Conservation (phyloP, 2,329 filamentous ascomycete species). For the Trichophaea hybrida region DNA sequence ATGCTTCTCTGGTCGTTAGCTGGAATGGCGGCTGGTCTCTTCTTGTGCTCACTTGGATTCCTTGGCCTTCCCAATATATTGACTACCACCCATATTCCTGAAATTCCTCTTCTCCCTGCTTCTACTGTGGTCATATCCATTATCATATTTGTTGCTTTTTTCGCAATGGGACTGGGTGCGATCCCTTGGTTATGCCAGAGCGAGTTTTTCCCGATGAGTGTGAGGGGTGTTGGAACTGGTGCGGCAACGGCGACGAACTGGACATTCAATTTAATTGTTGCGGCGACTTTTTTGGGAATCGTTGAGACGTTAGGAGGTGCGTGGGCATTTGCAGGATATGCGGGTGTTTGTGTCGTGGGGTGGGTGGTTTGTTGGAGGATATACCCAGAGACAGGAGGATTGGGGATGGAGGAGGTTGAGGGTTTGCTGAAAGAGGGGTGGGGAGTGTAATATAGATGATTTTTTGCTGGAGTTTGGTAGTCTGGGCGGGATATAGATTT, state of each 20-base stretch:
- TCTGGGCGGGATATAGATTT: no score
- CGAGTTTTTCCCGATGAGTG: slow-evolving; percentile 69
- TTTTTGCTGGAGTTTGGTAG: background rate
- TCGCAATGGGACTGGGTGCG: slow-evolving; percentile 76
- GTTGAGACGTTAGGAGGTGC: slow-evolving; percentile 57
- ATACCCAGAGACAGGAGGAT: slow-evolving; percentile 74
- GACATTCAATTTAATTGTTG: slow-evolving; percentile 73
- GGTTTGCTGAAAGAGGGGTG: slow-evolving; percentile 33
- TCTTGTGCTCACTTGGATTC: slow-evolving; percentile 60
- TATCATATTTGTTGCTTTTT: slow-evolving; percentile 70
- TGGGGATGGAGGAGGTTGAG: slow-evolving; percentile 56
- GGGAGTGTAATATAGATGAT: slow-evolving; percentile 6
- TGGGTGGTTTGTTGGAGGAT: slow-evolving; percentile 56
- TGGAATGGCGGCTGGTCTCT: slow-evolving; percentile 62
- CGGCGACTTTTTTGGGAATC: slow-evolving; percentile 74
- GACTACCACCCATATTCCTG: slow-evolving; percentile 19
- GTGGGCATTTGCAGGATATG: slow-evolving; percentile 66
- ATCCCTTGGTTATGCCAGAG: slow-evolving; percentile 86
- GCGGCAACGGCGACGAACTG: slow-evolving; percentile 72
- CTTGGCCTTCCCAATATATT: slow-evolving; percentile 28
- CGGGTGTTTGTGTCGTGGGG: slow-evolving; percentile 50
- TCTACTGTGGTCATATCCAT: slow-evolving; percentile 55
- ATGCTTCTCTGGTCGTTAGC: slow-evolving; percentile 75
- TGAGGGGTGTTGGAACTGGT: slow-evolving; percentile 57
- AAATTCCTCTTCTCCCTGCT: slow-evolving; percentile 6